phyloP scores from a whole-genome alignment of 2,329 filamentous ascomycete genomes.

The Aspergillus sp. region DNA sequence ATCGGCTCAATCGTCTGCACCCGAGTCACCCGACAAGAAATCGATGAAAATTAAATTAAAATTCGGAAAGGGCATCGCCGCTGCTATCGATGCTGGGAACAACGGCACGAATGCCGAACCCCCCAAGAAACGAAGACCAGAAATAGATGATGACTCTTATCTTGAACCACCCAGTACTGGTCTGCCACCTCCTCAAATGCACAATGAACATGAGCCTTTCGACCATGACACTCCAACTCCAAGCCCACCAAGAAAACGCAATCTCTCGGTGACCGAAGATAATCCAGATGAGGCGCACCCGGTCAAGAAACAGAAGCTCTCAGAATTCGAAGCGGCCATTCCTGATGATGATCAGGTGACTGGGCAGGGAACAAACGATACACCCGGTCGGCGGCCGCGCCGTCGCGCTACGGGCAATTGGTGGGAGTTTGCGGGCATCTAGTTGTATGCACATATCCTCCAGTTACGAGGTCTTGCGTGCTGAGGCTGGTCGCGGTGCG shows the following conservation, averaged over 20 bases:
- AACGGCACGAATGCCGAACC: not conserved
- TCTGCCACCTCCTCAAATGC: too few relatives aligned
- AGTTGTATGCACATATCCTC: too few relatives aligned
- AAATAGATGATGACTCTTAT: too few relatives aligned
- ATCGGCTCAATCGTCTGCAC: not conserved
- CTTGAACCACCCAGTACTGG: too few relatives aligned
- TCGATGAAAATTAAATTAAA: conserved; percentile 10
- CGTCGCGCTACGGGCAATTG: conserved; percentile 13
- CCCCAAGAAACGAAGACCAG: not conserved
- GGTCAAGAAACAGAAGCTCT: not conserved
- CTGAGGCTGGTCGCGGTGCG: too few relatives aligned
- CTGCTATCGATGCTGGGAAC: too few relatives aligned
- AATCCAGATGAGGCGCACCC: not conserved
- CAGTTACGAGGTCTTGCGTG: too few relatives aligned
- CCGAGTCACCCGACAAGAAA: conserved; percentile 3
- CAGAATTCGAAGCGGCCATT: not conserved
- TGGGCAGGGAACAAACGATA: conserved; percentile 1
- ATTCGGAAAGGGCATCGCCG: conserved; percentile 5
- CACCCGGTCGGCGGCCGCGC: conserved; percentile 15
- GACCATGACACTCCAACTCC: not conserved
- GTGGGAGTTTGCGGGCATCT: too few relatives aligned
- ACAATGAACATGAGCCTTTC: too few relatives aligned
- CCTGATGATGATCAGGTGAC: not conserved
- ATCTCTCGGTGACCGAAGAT: not conserved
- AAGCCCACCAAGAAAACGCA: not conserved